phyloP scores from a whole-genome alignment of 306 rosid species.

The Heteromeles arbutifolia region DNA sequence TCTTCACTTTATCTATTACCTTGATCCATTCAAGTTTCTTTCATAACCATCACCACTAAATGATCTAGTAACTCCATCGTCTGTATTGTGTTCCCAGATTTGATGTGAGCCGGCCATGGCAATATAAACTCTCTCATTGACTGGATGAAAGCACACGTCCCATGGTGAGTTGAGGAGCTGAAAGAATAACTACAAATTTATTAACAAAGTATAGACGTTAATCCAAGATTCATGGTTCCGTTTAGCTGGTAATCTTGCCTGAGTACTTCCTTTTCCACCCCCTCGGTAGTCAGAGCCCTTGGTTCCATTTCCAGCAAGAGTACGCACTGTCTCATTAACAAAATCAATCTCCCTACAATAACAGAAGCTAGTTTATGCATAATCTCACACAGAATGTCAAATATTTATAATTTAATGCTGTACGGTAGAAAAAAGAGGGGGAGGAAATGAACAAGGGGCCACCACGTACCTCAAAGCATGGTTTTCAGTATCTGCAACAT shows the following conservation, averaged over 20 bases:
- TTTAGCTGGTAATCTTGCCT: conserved; percentile 43
- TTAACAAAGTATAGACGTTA: not conserved
- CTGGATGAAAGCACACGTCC: conserved; percentile 93
- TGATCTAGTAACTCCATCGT: conserved; percentile 53
- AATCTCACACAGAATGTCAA: not conserved
- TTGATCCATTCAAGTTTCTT: conserved; percentile 85
- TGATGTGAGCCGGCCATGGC: conserved; percentile 99
- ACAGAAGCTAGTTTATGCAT: not conserved
- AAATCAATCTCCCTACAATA: conserved; percentile 80
- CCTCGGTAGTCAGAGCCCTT: conserved; percentile 88
- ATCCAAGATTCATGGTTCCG: not conserved
- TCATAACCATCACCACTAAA: conserved; percentile 96
- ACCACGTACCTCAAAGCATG: conserved; percentile 82
- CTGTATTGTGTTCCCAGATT: conserved; percentile 76
- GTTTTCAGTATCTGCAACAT: conserved; percentile 94
- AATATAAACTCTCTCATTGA: conserved; percentile 69
- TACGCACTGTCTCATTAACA: conserved; percentile 64
- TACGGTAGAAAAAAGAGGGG: not conserved
- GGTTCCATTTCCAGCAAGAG: conserved; percentile 95
- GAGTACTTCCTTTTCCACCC: conserved; percentile 69
- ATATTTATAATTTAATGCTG: not conserved
- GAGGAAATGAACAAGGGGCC: conserved; percentile 1
- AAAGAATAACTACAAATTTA: conserved; percentile 12
- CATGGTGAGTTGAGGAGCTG: conserved; percentile 99
- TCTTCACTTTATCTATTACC: conserved; percentile 32